Evolutionary conservation across 768 basidiomycete genomes (phyloP), one percentile per base, ranked within the genome.

Genomic region (Auriscalpium vulgare): DNA sequence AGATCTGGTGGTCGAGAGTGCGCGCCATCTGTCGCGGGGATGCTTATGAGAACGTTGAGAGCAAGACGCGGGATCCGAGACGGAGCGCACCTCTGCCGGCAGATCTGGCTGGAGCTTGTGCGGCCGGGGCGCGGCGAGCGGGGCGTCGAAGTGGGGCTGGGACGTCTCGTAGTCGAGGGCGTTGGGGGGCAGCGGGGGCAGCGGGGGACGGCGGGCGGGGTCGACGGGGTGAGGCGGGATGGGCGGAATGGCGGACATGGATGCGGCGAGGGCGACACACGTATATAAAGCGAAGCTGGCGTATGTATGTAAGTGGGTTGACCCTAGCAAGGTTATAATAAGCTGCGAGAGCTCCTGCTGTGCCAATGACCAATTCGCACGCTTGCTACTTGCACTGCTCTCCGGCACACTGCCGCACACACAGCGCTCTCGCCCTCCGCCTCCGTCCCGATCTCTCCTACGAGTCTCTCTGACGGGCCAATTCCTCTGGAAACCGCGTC

Each of bases 111-210:
- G 80, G 11, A 84, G 55, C 40, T 80, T 77, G 61, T 85, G 82
- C 0, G 87, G 85, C 10, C 82, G 74, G 5, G 87, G 87, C 0
- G 87, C 87, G 2, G 77, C 77, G 17, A 88, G 68, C 4, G 85
- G 75, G 57, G 80, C 63, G 60, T 76, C 76, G 56, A 75, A 80
- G 59, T 83, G 81, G 14, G 76, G 82, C 0, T 68, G 71, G 3
- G 79, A 76, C 17, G 62, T 65, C 14, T 66, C 62, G 19, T 65
- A 57, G 10, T 62, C 58, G 34, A 55, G 61, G 46, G 44, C 63
- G 50, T 69, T 68, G 8, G 76, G 71, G 7, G 81, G 79, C 6
- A 75, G 69, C 8, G 80, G 81, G 1, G 81, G 81, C 1, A 81
- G 43, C 0, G 81, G 78, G 1, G 81, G 81, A 2, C 75, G 73